Conservation (phyloP, 2,329 filamentous ascomycete species). For the Emericellopsis atlantica region DNA sequence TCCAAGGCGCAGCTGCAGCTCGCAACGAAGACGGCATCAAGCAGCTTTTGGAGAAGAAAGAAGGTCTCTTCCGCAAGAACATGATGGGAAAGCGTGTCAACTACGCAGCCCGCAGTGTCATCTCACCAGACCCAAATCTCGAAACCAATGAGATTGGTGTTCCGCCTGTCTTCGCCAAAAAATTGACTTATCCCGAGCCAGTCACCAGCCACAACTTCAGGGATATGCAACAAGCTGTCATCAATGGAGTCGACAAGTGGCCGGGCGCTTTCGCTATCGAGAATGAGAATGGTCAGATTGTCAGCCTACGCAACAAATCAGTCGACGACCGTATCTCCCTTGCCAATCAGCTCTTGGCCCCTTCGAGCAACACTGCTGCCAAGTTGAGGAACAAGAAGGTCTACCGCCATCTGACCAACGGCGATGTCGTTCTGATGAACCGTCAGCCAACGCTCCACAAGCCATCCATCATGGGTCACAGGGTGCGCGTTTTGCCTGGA, state of each 20-base stretch:
- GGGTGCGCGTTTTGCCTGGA: slow-evolving; percentile 79
- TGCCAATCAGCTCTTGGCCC: slow-evolving; percentile 85
- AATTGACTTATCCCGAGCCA: slow-evolving; percentile 91
- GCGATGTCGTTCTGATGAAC: slow-evolving; percentile 97
- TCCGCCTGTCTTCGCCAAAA: slow-evolving; percentile 92
- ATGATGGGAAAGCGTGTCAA: slow-evolving; percentile 99
- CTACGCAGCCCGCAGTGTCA: slow-evolving; percentile 92
- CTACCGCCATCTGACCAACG: slow-evolving; percentile 87
- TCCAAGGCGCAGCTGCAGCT: slow-evolving; percentile 64
- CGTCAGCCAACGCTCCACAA: slow-evolving; percentile 96
- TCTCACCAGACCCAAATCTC: slow-evolving; percentile 95
- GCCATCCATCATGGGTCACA: slow-evolving; percentile 97
- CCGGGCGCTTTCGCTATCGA: slow-evolving; percentile 91
- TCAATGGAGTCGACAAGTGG: slow-evolving; percentile 89
- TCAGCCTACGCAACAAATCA: slow-evolving; percentile 78
- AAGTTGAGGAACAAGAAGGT: slow-evolving; percentile 89
- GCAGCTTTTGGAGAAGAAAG: slow-evolving; percentile 96
- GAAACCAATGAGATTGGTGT: slow-evolving; percentile 99
- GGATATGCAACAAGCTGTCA: slow-evolving; percentile 88
- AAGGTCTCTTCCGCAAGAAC: slow-evolving; percentile 94
- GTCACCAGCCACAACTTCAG: slow-evolving; percentile 96
- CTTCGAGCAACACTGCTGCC: slow-evolving; percentile 60
- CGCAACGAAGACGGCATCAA: slow-evolving; percentile 90
- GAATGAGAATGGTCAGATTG: slow-evolving; percentile 85
- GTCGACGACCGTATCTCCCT: slow-evolving; percentile 78